Percentiles rank a stretch among this genome's conserved stretches.
Evolutionary conservation across 305 asterid species (phyloP).

Genomic region (Fraxinus angustifolia): DNA sequence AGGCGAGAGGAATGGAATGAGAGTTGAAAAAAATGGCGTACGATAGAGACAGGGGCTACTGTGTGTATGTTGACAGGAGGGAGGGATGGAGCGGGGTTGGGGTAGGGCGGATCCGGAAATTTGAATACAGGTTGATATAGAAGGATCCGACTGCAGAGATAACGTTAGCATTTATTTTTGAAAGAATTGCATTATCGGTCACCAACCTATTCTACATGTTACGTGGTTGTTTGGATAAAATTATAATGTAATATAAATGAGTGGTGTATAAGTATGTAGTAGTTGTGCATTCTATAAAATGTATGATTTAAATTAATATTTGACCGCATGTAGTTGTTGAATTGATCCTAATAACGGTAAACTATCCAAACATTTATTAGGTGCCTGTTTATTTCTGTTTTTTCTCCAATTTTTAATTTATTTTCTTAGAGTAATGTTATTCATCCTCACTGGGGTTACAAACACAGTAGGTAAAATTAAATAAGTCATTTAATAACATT

Average conservation of each 20-base stretch:
- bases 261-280: background rate
- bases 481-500: no score
- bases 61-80: background rate
- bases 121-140: conserved; percentile 30
- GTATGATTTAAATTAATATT: background rate
- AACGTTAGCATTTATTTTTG: conserved; percentile 28
- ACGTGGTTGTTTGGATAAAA: background rate
- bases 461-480: no score
- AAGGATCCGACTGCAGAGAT: conserved; percentile 21
- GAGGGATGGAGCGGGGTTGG: background rate
- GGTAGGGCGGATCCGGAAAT: conserved; percentile 26
- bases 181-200: background rate
- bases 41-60: conserved; percentile 7
- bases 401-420: no score
- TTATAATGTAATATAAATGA: background rate
- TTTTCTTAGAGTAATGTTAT: no score
- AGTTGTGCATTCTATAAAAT: background rate
- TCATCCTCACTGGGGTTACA: no score
- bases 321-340: background rate
- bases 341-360: background rate
- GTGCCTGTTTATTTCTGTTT: no score
- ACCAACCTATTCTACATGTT: background rate
- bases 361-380: background rate
- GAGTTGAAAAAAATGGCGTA: conserved; percentile 25
- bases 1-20: conserved; percentile 34